These are phyloP conservation scores for Zymoseptoria tritici DNA, from an alignment of 2,329 filamentous ascomycete genomes.

Conservation along the genomic window DNA sequence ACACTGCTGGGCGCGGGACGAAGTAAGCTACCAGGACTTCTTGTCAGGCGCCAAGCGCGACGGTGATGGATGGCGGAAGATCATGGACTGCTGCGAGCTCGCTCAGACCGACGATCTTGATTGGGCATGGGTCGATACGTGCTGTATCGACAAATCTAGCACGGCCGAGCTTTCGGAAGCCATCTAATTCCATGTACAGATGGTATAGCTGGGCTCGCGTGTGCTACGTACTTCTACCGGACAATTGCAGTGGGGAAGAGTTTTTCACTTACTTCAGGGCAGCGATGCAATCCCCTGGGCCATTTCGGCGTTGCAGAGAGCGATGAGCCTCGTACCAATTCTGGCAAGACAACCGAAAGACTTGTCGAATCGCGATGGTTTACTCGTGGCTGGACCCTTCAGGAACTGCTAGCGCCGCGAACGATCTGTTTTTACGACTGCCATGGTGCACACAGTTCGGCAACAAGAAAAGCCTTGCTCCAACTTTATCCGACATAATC, in stretches of 20 bases:
- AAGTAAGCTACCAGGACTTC: too few species aligned
- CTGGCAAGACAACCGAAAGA: too few species aligned
- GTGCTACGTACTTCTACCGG: conserved; percentile 2
- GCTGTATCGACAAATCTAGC: conserved; percentile 11
- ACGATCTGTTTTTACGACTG: conserved; percentile 4
- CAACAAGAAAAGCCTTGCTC: background rate
- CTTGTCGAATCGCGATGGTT: conserved; percentile 6
- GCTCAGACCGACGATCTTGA: too few species aligned
- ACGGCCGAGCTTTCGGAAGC: conserved; percentile 10
- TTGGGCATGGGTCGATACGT: background rate
- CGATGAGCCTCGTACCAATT: too few species aligned
- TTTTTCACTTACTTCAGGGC: too few species aligned
- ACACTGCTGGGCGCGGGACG: too few species aligned
- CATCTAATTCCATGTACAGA: conserved; percentile 16
- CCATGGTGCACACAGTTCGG: background rate
- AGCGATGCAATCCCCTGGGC: too few species aligned
- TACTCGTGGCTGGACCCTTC: conserved; percentile 15
- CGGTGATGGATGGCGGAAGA: too few species aligned
- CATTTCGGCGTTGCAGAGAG: too few species aligned
- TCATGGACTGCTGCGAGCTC: too few species aligned
- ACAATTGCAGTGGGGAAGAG: too few species aligned
- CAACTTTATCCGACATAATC: background rate
- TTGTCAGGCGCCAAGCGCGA: too few species aligned
- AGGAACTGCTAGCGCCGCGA: conserved; percentile 14
- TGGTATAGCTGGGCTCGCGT: conserved; percentile 9